phyloP scores from a whole-genome alignment of 345 rosid genomes.

The Eucalyptus victrix region DNA sequence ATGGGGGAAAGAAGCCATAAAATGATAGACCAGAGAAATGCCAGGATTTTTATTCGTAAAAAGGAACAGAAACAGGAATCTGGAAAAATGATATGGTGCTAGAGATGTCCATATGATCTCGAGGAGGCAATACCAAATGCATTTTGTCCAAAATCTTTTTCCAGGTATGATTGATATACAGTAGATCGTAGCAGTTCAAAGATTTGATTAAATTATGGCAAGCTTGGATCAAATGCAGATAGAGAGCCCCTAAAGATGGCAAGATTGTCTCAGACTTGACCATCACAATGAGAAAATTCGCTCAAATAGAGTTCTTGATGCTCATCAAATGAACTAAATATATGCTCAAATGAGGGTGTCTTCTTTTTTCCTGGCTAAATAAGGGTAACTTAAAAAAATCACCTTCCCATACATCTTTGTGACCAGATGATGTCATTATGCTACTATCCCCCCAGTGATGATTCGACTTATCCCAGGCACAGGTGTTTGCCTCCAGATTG shows the following conservation, averaged over 20 bases:
- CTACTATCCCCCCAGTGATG: not conserved
- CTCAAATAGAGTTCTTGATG: not conserved
- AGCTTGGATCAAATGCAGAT: not conserved
- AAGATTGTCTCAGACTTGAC: not conserved
- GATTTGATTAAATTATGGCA: not conserved
- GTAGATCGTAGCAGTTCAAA: not conserved
- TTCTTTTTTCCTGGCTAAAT: not conserved
- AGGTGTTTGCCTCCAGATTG: slow-evolving; percentile 7
- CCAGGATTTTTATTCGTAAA: not conserved
- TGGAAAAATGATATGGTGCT: not conserved
- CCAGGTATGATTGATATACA: not conserved
- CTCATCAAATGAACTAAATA: not conserved
- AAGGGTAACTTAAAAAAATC: not conserved
- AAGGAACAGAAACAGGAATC: not conserved
- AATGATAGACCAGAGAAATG: not conserved
- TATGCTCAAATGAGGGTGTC: not conserved
- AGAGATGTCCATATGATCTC: not conserved
- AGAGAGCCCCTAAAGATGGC: not conserved
- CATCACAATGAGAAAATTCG: not conserved
- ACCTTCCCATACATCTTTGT: slow-evolving; percentile 43
- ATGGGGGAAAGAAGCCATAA: not conserved
- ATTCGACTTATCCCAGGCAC: slow-evolving; percentile 3
- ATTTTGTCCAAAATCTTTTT: not conserved
- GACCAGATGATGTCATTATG: slow-evolving; percentile 14
- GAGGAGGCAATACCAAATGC: not conserved